Base-by-base conservation (phyloP, 352 stramenopile species). In the Elongisporangium anandrum region DNA sequence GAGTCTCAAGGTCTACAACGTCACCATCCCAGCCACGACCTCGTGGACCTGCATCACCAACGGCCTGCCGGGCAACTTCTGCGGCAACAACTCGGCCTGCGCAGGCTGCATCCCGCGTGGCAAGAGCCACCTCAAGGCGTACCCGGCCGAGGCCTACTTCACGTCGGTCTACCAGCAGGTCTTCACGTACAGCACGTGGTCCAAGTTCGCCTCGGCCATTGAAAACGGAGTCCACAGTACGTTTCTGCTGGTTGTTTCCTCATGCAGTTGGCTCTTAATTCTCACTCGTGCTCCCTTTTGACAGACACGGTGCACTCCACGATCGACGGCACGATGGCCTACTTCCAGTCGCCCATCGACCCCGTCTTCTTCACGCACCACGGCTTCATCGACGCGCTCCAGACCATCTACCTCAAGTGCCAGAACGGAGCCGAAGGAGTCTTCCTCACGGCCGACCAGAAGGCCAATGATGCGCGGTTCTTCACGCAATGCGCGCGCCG, bases 291-390 rank as follows among this genome's bases (percentile, higher is more conserved):
- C 23, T 22, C 9, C 45, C 19, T 10, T 21, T 54, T 41, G 13
- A 15, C 26, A 85, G 77, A 87, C 50, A 64, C 64, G 0, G 59
- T 90, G 10, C 79, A 90, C 63, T 71, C 59, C 16, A 26, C 60
- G 2, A 50, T 90, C 3, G 69, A 69, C 8, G 75, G 69, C 7
- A 53, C 69, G 0, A 87, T 90, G 77, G 60, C 50, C n/a, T 78
- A 73, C 13, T 60, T 84, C 17, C 64, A 81, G 54, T 69, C 77
- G 3, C 77, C 80, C 0, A 41, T 65, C 2, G 79, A 87, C 54
- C 79, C 77, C 0, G 61, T 89, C 9, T 87, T 89, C 57, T 86
- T 70, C 56, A 65, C 69, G 2, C 77, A 87, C 22, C 77, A 89
- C 51, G 71, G 61, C 5, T 50, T 70, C 13, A 16, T 87, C 1